Evolutionary conservation across 495 filamentous ascomycete species (phyloP), one percentile per base, ranked within the genome.

Genomic region (Coniosporium apollinis): DNA sequence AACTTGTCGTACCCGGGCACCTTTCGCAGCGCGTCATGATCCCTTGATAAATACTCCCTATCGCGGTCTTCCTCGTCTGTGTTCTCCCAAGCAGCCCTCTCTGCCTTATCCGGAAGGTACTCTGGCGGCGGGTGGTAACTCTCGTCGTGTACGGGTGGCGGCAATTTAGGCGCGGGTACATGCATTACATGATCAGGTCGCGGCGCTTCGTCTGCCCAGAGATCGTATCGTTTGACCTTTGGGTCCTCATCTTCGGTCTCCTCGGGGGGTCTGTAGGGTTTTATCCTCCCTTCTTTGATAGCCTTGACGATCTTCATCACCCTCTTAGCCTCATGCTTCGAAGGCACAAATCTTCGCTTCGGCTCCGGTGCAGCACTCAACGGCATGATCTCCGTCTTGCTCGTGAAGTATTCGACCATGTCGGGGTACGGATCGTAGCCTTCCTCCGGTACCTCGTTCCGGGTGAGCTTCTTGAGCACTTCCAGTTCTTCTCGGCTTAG

Each of bases 251-350:
- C 72, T 38, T 80, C 72, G 31, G 71, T 68, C 49, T 87, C 79
- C 44, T 72, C 64, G 9, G 79, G 80, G 1, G 84, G 73, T 51
- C 79, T 82, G 58, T 89, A 93, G 13, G 89, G 89, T 42, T 92
- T 62, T 37, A 97, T 97, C 20, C 84, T 74, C 21, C 91, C 91
- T 58, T 96, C 87, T 28, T 76, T 69, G 40, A 97, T 97, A 16
- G 89, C 89, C 51, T 80, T 83, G 25, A 94, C 89, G 44, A 97
- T 76, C 64, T 97, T 96, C 85, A 94, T 94, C 31, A 97, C 72
- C 40, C 86, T 68, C 68, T 94, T 94, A 13, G 82, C 77, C 60
- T 97, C 89, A 48, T 96, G 83, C 59, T 94, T 94, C n/a, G 91
- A 96, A 7, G 91, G 89, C 11, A 96, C 61, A 52, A 94, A 97